phyloP scores from a whole-genome alignment of 495 filamentous ascomycete genomes.

The Cercophora samala region DNA sequence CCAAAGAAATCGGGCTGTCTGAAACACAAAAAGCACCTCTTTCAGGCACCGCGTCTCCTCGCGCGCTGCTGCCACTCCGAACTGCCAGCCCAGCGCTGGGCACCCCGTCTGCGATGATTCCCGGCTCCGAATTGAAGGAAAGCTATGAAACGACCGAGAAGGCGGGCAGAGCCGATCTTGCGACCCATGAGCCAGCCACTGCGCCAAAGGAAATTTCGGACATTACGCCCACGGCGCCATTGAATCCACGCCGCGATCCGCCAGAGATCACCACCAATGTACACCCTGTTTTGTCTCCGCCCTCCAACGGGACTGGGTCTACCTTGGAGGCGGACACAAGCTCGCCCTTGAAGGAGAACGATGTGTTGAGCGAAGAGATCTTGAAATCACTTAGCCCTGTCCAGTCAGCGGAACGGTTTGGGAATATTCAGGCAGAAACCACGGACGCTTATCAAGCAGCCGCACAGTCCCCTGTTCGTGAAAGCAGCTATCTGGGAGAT shows the following conservation, averaged over 20 bases:
- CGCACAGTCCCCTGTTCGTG: constrained; percentile 26
- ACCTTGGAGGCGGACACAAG: constrained; percentile 54
- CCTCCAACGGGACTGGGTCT: constrained; percentile 49
- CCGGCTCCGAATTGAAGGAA: neutral
- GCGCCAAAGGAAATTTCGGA: constrained; percentile 20
- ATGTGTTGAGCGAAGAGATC: constrained; percentile 75
- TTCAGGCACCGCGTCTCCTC: constrained; percentile 7
- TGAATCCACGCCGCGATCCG: constrained; percentile 42
- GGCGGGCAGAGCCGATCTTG: neutral
- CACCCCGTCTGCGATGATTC: constrained; percentile 4
- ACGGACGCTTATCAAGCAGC: constrained; percentile 27
- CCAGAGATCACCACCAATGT: constrained; percentile 16
- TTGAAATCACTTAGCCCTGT: constrained; percentile 66
- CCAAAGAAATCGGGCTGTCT: neutral
- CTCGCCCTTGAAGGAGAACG: constrained; percentile 66
- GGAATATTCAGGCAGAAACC: constrained; percentile 11
- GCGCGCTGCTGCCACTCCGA: constrained; percentile 9
- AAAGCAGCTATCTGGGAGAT: constrained; percentile 46
- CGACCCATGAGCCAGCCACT: constrained; percentile 22
- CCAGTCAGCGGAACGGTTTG: constrained; percentile 13
- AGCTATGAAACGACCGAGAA: neutral
- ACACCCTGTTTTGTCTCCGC: constrained; percentile 29
- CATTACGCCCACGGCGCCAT: constrained; percentile 47
- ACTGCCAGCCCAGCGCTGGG: constrained; percentile 19
- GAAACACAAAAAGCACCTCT: neutral